Conservation (phyloP, 2,329 filamentous ascomycete species). For the Fusarium virguliforme region DNA sequence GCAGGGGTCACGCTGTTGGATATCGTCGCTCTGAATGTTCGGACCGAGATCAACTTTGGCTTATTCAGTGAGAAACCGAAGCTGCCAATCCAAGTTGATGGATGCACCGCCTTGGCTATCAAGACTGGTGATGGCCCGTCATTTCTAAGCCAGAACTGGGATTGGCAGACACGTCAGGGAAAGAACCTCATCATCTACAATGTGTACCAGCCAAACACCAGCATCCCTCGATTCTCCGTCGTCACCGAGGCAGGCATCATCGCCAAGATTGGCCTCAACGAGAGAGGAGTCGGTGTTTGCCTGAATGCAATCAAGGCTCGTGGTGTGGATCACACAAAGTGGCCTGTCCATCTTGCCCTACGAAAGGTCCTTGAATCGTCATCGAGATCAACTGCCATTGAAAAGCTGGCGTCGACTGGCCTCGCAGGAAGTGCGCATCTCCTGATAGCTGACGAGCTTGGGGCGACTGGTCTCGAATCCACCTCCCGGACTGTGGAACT, state of each 20-base stretch:
- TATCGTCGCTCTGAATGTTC: neutral
- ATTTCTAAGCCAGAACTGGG: conserved; percentile 4
- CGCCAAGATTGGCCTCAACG: neutral
- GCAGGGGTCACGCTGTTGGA: neutral
- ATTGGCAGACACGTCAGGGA: neutral
- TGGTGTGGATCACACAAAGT: neutral
- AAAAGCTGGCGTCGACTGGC: neutral
- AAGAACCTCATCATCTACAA: neutral
- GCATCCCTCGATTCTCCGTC: neutral
- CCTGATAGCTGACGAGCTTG: conserved; percentile 1
- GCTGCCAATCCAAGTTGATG: neutral
- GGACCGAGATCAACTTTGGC: conserved; percentile 7
- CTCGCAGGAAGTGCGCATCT: neutral
- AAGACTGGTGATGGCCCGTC: neutral
- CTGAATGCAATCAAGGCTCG: conserved; percentile 4
- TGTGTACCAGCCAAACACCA: neutral
- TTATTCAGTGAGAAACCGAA: neutral
- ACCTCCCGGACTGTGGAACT: neutral
- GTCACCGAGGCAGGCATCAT: neutral
- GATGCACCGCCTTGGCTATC: neutral
- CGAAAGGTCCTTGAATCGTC: conserved; percentile 7
- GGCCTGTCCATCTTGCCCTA: conserved; percentile 1
- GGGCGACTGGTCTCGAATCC: neutral
- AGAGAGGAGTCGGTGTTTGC: neutral
- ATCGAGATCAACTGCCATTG: neutral